These are phyloP conservation scores for Lepidium didymum DNA, from an alignment of 345 rosid species.

Conservation along the genomic window DNA sequence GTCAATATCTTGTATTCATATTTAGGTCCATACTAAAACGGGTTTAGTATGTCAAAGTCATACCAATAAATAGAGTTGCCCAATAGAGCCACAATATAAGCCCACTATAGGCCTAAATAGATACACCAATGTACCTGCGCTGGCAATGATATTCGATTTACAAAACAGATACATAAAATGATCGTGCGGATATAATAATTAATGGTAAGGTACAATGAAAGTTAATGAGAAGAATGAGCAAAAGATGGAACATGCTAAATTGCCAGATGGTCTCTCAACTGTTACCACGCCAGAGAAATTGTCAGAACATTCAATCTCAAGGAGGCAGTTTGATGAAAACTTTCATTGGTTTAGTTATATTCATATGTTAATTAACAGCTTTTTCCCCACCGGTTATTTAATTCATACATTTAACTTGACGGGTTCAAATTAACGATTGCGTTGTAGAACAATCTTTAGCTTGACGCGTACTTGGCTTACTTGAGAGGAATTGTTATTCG, in stretches of 20 bases:
- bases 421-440: slow-evolving; percentile 21
- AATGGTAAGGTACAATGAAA: not conserved
- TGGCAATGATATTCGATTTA: not conserved
- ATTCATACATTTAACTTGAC: slow-evolving; percentile 22
- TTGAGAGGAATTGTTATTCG: not conserved
- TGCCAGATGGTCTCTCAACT: slow-evolving; percentile 14
- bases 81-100: no score
- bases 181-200: slow-evolving; percentile 3
- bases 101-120: not conserved
- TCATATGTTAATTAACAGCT: slow-evolving; percentile 28
- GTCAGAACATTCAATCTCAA: slow-evolving; percentile 61
- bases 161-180: not conserved
- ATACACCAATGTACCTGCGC: not conserved
- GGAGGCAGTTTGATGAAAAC: slow-evolving; percentile 59
- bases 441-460: slow-evolving; percentile 8
- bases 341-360: not conserved
- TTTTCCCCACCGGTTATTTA: slow-evolving; percentile 12
- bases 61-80: not conserved
- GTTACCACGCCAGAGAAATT: slow-evolving; percentile 62
- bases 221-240: slow-evolving; percentile 15
- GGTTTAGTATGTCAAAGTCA: not conserved
- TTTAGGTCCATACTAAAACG: not conserved
- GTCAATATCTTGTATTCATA: not conserved
- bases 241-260: not conserved
- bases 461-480: slow-evolving; percentile 22